Evolutionary conservation across 2,329 filamentous ascomycete species (phyloP).

Genomic region (Pochonia chlamydosporia): DNA sequence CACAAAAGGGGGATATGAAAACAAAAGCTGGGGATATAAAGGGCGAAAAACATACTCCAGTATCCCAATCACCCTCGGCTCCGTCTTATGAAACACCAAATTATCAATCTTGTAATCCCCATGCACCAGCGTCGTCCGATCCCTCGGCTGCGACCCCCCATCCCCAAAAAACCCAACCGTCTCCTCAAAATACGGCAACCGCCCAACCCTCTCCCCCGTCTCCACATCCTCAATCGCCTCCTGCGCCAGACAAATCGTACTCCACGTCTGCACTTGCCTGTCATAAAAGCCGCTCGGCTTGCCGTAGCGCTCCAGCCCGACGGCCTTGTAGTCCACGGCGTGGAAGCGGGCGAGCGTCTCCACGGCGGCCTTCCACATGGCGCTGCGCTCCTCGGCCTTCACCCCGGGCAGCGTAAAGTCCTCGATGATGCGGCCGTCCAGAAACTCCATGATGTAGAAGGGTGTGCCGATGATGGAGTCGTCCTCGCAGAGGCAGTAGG

Average conservation of each 20-base stretch:
- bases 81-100: slow-evolving; percentile 81
- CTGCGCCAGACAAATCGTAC: slow-evolving; percentile 72
- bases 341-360: slow-evolving; percentile 83
- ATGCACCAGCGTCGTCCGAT: slow-evolving; percentile 76
- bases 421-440: slow-evolving; percentile 89
- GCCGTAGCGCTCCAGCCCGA: slow-evolving; percentile 70
- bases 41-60: slow-evolving; percentile 56
- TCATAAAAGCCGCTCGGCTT: slow-evolving; percentile 72
- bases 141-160: slow-evolving; percentile 62
- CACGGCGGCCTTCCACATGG: slow-evolving; percentile 83
- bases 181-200: slow-evolving; percentile 76
- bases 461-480: slow-evolving; percentile 73
- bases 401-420: slow-evolving; percentile 77
- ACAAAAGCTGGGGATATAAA: background rate
- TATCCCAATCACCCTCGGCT: slow-evolving; percentile 84
- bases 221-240: slow-evolving; percentile 70
- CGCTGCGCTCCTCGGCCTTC: slow-evolving; percentile 59
- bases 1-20: background rate
- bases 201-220: slow-evolving; percentile 68
- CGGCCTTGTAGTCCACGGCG: slow-evolving; percentile 57
- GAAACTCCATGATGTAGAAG: slow-evolving; percentile 96
- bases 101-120: slow-evolving; percentile 98
- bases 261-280: slow-evolving; percentile 80
- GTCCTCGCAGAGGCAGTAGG: slow-evolving; percentile 84
- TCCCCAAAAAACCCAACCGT: slow-evolving; percentile 75